These are phyloP conservation scores for Pseudonitzschia delicatissima DNA, from an alignment of 108 stramenopile genomes.

Conservation along the genomic window DNA sequence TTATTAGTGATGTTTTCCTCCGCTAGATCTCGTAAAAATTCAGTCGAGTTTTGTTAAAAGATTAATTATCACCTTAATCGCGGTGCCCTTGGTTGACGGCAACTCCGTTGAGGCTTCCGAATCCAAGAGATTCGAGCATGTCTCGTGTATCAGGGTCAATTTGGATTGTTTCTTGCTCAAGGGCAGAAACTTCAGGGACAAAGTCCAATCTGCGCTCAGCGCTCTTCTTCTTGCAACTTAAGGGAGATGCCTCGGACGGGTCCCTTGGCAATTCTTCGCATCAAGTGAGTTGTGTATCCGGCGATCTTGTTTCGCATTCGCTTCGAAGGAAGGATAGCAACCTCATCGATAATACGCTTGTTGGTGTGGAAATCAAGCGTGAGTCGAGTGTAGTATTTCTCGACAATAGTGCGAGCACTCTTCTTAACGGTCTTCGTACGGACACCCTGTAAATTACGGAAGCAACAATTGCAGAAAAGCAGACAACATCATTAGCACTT, in stretches of 20 bases:
- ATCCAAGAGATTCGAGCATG: constrained; percentile 92
- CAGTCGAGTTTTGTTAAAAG: no score
- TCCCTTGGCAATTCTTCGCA: constrained; percentile 99
- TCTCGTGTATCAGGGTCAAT: constrained; percentile 97
- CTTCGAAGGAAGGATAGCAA: constrained; percentile 98
- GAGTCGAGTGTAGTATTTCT: constrained; percentile 99
- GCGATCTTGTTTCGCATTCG: constrained; percentile 99
- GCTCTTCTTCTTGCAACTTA: constrained; percentile 99
- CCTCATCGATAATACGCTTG: constrained; percentile 97
- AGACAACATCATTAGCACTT: background rate
- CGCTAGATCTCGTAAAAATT: no score
- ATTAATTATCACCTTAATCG: no score
- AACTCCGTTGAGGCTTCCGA: constrained; percentile 75
- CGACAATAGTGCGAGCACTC: constrained; percentile 98
- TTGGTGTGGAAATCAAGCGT: constrained; percentile 99
- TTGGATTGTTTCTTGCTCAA: constrained; percentile 92
- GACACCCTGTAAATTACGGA: constrained; percentile 81
- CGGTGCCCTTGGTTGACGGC: constrained; percentile 59
- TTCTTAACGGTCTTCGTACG: constrained; percentile 99
- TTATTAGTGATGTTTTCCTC: no score
- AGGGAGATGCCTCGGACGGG: constrained; percentile 99
- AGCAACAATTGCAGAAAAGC: background rate
- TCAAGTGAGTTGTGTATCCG: constrained; percentile 98
- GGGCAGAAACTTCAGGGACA: constrained; percentile 99
- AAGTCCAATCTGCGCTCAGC: constrained; percentile 99